These are phyloP conservation scores for Leishmania lainsoni DNA, from an alignment of 208 protist species.

Conservation along the genomic window DNA sequence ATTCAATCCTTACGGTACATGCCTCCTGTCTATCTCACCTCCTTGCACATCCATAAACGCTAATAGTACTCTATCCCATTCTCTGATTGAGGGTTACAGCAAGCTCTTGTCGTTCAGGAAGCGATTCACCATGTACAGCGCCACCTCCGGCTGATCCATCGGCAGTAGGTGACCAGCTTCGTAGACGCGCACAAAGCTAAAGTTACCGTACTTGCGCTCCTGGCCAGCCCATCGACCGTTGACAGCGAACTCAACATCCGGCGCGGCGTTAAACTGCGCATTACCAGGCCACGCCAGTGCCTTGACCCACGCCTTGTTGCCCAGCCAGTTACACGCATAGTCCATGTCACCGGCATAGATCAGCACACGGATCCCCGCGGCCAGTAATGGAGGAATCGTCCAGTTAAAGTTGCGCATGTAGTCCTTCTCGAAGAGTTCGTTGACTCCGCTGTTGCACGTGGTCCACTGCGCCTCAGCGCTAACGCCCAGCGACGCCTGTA, in stretches of 20 bases:
- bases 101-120: constrained; percentile 43
- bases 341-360: constrained; percentile 93
- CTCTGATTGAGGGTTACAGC: neutral
- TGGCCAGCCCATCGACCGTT: constrained; percentile 27
- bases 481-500: constrained; percentile 66
- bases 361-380: constrained; percentile 71
- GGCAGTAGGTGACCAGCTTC: constrained; percentile 91
- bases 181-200: constrained; percentile 84
- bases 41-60: neutral
- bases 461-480: constrained; percentile 37
- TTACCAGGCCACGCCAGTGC: constrained; percentile 76
- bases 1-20: too few relatives aligned
- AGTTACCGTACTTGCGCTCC: constrained; percentile 38
- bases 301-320: constrained; percentile 82
- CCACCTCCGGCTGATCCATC: constrained; percentile 73
- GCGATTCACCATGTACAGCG: constrained; percentile 51
- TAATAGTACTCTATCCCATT: neutral
- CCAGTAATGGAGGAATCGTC: constrained; percentile 63
- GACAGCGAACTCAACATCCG: constrained; percentile 42
- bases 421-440: constrained; percentile 63
- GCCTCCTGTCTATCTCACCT: neutral
- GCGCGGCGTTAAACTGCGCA: constrained; percentile 54
- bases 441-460: constrained; percentile 58
- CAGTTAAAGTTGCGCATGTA: constrained; percentile 68
- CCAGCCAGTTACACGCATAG: constrained; percentile 94